Conservation (phyloP, 2,329 filamentous ascomycete species). For the Colletotrichum abscissum region DNA sequence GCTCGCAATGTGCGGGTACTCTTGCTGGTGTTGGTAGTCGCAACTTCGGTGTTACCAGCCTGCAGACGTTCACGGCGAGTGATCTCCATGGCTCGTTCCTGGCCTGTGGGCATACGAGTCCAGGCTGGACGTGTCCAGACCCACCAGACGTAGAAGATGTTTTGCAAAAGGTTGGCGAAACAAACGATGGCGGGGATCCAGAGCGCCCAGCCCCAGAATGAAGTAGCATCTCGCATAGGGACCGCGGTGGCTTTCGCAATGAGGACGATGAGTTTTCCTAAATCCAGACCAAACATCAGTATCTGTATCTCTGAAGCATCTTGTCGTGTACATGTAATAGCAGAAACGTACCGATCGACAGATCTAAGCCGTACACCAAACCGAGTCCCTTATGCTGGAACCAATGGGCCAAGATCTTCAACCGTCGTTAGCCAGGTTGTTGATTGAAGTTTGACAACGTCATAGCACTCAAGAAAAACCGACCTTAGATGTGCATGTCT, state of each 20-base stretch:
- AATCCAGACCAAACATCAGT: neutral
- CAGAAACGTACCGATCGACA: neutral
- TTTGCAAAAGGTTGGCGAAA: too few species aligned
- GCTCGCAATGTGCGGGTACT: too few species aligned
- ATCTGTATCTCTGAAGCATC: neutral
- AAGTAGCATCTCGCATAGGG: slow-evolving; percentile 41
- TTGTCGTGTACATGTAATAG: neutral
- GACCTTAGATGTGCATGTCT: neutral
- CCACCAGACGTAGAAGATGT: too few species aligned
- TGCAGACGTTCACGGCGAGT: too few species aligned
- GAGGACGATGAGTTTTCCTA: neutral
- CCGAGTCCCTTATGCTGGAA: neutral
- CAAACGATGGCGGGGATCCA: slow-evolving; percentile 37
- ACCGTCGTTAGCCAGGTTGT: neutral
- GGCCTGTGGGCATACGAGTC: too few species aligned
- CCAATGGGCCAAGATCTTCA: neutral
- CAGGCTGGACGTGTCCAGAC: too few species aligned
- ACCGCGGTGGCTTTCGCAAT: slow-evolving; percentile 41
- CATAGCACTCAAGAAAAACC: accelerated
- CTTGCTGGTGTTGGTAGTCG: too few species aligned
- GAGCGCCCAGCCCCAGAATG: slow-evolving; percentile 43
- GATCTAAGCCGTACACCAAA: neutral
- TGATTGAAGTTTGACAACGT: neutral
- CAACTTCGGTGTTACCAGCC: too few species aligned
- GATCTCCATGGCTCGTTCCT: too few species aligned